Percentiles rank a stretch among this genome's conserved stretches.
Evolutionary conservation across 2,329 filamentous ascomycete species (phyloP).

Genomic region (Colletotrichum magnum): DNA sequence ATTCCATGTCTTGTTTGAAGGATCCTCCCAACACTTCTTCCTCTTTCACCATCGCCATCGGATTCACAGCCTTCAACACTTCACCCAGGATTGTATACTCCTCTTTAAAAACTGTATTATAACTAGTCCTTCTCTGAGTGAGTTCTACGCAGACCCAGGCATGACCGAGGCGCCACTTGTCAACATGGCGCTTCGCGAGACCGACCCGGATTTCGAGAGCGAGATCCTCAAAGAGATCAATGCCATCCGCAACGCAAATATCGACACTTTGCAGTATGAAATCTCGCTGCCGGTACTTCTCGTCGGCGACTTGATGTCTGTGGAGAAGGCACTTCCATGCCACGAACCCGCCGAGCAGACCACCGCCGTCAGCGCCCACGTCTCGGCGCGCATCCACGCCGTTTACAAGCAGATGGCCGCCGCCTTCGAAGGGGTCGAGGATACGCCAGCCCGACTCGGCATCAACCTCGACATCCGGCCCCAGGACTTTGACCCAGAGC

Average conservation of each 20-base stretch:
- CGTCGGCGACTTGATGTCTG: neutral
- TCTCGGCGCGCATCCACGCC: constrained; percentile 39
- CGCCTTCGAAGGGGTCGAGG: constrained; percentile 12
- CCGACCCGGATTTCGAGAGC: constrained; percentile 26
- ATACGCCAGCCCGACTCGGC: constrained; percentile 17
- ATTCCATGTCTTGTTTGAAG: no score
- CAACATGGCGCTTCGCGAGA: constrained; percentile 33
- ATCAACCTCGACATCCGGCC: constrained; percentile 28
- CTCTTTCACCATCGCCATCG: no score
- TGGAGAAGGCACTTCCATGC: constrained; percentile 32
- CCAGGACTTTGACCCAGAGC: constrained; percentile 32
- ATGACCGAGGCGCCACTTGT: neutral
- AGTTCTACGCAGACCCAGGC: constrained; percentile 2
- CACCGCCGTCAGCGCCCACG: constrained; percentile 35
- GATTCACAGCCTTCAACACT: no score
- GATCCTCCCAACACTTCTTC: no score
- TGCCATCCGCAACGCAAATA: neutral
- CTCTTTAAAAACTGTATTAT: no score
- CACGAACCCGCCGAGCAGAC: constrained; percentile 40
- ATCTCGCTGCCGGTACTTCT: constrained; percentile 23
- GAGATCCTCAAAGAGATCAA: constrained; percentile 12
- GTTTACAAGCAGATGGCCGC: constrained; percentile 39
- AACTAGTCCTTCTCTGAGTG: neutral
- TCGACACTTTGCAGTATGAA: constrained; percentile 4
- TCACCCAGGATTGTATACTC: no score